phyloP scores from a whole-genome alignment of 139 green algal species.

The Chlamydomonas schloesseri region DNA sequence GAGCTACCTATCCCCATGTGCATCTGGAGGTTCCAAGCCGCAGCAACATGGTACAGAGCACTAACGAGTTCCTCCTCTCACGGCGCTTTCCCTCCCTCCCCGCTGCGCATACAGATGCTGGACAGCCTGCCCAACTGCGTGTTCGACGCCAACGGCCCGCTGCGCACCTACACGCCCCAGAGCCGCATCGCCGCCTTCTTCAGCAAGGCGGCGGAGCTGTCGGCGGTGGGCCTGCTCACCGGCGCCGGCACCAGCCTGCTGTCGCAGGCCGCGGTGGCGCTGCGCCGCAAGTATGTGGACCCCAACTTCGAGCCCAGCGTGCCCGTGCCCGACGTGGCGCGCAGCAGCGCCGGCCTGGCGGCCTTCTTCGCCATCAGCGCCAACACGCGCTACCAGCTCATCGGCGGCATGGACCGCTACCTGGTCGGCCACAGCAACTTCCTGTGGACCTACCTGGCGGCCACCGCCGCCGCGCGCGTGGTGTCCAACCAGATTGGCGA shows the following conservation, averaged over 20 bases:
- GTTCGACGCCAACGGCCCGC: conserved; percentile 82
- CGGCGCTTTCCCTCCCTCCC: neutral
- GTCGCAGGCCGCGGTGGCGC: conserved; percentile 55
- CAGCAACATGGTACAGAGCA: too few species aligned
- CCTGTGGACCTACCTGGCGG: conserved; percentile 83
- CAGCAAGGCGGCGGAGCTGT: conserved; percentile 89
- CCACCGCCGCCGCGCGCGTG: conserved; percentile 54
- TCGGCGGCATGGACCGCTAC: conserved; percentile 92
- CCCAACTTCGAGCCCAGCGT: conserved; percentile 81
- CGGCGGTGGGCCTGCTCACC: conserved; percentile 83
- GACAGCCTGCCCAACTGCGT: conserved; percentile 74
- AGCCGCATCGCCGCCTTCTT: conserved; percentile 80
- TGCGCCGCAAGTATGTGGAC: conserved; percentile 64
- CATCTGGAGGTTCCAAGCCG: too few species aligned
- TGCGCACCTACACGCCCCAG: conserved; percentile 80
- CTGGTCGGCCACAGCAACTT: conserved; percentile 85
- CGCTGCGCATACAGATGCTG: conserved; percentile 54
- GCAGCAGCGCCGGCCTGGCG: conserved; percentile 79
- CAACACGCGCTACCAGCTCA: conserved; percentile 93
- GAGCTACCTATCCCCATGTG: too few species aligned
- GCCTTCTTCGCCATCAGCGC: conserved; percentile 85
- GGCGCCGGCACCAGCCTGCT: conserved; percentile 68
- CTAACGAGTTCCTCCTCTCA: too few species aligned
- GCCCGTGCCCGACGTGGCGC: conserved; percentile 74
- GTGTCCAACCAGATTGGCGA: conserved; percentile 61